Conservation (phyloP, 805 yeast genomes). For the Spathaspora boniae region DNA sequence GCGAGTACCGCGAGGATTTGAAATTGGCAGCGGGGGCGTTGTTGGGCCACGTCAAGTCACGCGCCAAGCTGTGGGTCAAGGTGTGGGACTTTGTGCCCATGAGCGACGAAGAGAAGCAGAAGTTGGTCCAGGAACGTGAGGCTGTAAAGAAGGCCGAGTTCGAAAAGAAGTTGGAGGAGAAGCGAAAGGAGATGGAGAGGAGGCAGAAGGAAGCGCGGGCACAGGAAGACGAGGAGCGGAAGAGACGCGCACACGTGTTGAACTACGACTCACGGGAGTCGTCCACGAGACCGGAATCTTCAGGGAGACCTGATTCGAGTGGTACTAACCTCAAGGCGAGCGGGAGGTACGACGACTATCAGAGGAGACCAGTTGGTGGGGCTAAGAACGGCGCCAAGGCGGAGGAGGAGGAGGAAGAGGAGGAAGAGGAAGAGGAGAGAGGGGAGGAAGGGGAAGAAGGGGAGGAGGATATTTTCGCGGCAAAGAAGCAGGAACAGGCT, state of each 20-base stretch:
- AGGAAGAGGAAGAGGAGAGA: slow-evolving; percentile 3
- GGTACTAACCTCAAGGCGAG: slow-evolving; percentile 3
- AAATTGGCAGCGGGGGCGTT: slow-evolving; percentile 73
- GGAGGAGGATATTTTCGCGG: slow-evolving; percentile 3
- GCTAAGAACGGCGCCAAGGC: too few species aligned
- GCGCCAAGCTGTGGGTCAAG: slow-evolving; percentile 47
- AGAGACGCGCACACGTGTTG: slow-evolving; percentile 9
- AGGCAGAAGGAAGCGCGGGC: slow-evolving; percentile 11
- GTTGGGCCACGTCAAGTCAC: slow-evolving; percentile 59
- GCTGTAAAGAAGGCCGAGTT: slow-evolving; percentile 14
- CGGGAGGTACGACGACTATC: slow-evolving; percentile 31
- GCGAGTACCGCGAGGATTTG: slow-evolving; percentile 75
- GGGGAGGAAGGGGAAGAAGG: slow-evolving; percentile 4
- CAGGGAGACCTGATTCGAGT: slow-evolving; percentile 8
- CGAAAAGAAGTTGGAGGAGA: slow-evolving; percentile 14
- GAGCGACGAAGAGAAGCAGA: slow-evolving; percentile 39
- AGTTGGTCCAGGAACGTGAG: slow-evolving; percentile 20
- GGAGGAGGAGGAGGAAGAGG: background rate
- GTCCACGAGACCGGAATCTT: slow-evolving; percentile 3
- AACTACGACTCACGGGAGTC: slow-evolving; percentile 10
- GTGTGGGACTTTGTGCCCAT: slow-evolving; percentile 56
- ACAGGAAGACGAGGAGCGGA: slow-evolving; percentile 10
- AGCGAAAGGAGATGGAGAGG: slow-evolving; percentile 7
- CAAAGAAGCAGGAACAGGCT: slow-evolving; percentile 2
- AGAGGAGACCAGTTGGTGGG: slow-evolving; percentile 1